phyloP scores from a whole-genome alignment of 1,284 basidiomycete species.

The Ganoderma lucidum region DNA sequence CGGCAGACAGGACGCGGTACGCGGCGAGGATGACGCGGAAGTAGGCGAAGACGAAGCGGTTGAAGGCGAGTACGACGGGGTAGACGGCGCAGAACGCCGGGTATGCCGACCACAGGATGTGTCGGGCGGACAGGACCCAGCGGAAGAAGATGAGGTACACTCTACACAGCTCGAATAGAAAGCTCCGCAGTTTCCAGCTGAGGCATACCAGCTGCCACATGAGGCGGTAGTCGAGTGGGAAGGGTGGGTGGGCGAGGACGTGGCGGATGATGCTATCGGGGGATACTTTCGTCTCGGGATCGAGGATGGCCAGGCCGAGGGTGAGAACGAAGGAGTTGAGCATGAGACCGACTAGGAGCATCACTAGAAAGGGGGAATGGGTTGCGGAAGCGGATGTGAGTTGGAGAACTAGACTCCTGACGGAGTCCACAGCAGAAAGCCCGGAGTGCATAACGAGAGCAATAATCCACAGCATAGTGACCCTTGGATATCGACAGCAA shows the following conservation, averaged over 20 bases:
- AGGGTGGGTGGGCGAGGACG: background rate
- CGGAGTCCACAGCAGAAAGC: background rate
- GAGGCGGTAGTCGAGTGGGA: slow-evolving; percentile 3
- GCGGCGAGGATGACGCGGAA: background rate
- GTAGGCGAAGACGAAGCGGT: slow-evolving; percentile 5
- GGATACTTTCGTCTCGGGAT: slow-evolving; percentile 3
- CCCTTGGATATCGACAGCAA: background rate
- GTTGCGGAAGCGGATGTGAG: background rate
- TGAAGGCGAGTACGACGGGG: slow-evolving; percentile 3
- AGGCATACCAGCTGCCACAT: slow-evolving; percentile 9
- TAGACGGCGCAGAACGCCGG: background rate
- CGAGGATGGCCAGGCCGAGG: slow-evolving; percentile 1
- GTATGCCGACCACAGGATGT: background rate
- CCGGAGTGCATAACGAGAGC: background rate
- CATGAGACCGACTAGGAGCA: background rate
- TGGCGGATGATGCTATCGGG: slow-evolving; percentile 4
- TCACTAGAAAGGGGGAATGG: slow-evolving; percentile 2
- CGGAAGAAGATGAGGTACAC: slow-evolving; percentile 1
- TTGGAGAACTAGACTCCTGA: background rate
- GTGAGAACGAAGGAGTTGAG: slow-evolving; percentile 5
- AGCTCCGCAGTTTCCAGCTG: slow-evolving; percentile 8
- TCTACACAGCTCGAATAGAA: slow-evolving; percentile 1
- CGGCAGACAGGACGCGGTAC: slow-evolving; percentile 5
- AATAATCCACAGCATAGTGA: background rate
- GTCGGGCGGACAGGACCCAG: background rate